Conservation (phyloP, 164 flowering plant genomes). For the Buxus sempervirens region DNA sequence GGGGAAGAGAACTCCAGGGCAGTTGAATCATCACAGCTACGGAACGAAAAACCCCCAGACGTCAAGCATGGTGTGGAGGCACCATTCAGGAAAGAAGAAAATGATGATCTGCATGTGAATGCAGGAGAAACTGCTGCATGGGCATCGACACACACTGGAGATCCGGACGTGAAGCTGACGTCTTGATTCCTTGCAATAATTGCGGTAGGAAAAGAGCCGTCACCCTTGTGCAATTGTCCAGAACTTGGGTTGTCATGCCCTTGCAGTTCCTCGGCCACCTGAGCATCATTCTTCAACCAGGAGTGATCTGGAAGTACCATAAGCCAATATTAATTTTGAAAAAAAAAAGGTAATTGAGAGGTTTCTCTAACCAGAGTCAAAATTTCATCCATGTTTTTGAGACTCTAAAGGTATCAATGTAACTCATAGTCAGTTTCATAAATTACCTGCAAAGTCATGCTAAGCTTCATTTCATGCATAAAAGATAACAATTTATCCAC, state of each 20-base stretch:
- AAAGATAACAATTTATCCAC: too few relatives aligned
- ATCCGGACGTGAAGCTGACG: slow-evolving; percentile 48
- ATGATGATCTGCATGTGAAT: slow-evolving; percentile 76
- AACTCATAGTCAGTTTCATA: too few relatives aligned
- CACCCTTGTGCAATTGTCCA: slow-evolving; percentile 21
- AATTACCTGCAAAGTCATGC: too few relatives aligned
- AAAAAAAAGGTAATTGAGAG: background rate
- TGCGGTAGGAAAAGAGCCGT: slow-evolving; percentile 32
- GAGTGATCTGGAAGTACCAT: slow-evolving; percentile 47
- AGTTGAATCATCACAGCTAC: slow-evolving; percentile 34
- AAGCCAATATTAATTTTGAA: background rate
- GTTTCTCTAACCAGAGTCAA: background rate
- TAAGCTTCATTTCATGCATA: too few relatives aligned
- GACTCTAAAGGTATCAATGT: too few relatives aligned
- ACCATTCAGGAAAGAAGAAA: slow-evolving; percentile 50
- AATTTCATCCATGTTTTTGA: background rate
- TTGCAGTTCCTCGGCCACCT: slow-evolving; percentile 16
- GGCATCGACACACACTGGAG: slow-evolving; percentile 28
- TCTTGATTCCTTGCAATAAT: slow-evolving; percentile 40
- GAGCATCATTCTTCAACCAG: slow-evolving; percentile 40
- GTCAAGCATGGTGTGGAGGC: slow-evolving; percentile 30
- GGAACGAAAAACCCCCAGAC: slow-evolving; percentile 60
- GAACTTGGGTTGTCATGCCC: slow-evolving; percentile 7
- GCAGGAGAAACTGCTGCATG: slow-evolving; percentile 38
- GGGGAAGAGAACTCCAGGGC: slow-evolving; percentile 44